These are phyloP conservation scores for Exophiala dermatitidis DNA, from an alignment of 2,329 filamentous ascomycete species.

Conservation along the genomic window DNA sequence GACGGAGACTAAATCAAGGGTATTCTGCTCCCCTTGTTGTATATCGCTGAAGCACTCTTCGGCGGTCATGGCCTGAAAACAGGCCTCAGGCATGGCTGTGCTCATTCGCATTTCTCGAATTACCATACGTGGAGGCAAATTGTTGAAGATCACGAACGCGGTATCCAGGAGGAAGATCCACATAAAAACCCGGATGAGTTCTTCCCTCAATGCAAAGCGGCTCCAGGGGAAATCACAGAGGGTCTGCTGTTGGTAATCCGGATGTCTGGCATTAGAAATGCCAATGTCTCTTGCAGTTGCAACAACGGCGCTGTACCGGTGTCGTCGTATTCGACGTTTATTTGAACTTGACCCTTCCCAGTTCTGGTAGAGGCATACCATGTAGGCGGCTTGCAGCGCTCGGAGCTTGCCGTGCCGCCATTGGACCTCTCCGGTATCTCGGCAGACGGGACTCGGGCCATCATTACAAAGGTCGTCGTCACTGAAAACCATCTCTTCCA, in stretches of 20 bases:
- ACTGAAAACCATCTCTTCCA: slow-evolving; percentile 35
- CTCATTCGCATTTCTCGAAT: slow-evolving; percentile 36
- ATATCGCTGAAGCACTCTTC: slow-evolving; percentile 27
- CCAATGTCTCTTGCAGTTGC: slow-evolving; percentile 31
- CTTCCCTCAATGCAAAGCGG: slow-evolving; percentile 32
- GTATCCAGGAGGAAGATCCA: slow-evolving; percentile 37
- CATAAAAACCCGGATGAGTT: slow-evolving; percentile 33
- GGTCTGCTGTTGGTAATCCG: slow-evolving; percentile 20
- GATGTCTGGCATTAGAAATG: slow-evolving; percentile 27
- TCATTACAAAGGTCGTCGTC: slow-evolving; percentile 35
- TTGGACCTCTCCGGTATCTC: neutral
- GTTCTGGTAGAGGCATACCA: slow-evolving; percentile 37
- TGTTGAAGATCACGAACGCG: slow-evolving; percentile 39
- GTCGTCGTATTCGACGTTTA: slow-evolving; percentile 34
- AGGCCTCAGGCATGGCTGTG: slow-evolving; percentile 33
- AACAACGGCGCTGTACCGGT: slow-evolving; percentile 28
- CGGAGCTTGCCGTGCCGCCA: slow-evolving; percentile 31
- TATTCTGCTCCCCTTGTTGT: too few species aligned
- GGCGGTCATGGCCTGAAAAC: slow-evolving; percentile 34
- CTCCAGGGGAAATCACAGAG: slow-evolving; percentile 32
- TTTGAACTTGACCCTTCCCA: slow-evolving; percentile 35
- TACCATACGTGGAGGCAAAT: slow-evolving; percentile 36
- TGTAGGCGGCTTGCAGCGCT: slow-evolving; percentile 34
- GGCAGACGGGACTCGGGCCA: slow-evolving; percentile 14
- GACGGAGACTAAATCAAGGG: neutral